Base-by-base conservation (phyloP, 371 early-diverging fungal species). In the Smittium mucronatum region DNA sequence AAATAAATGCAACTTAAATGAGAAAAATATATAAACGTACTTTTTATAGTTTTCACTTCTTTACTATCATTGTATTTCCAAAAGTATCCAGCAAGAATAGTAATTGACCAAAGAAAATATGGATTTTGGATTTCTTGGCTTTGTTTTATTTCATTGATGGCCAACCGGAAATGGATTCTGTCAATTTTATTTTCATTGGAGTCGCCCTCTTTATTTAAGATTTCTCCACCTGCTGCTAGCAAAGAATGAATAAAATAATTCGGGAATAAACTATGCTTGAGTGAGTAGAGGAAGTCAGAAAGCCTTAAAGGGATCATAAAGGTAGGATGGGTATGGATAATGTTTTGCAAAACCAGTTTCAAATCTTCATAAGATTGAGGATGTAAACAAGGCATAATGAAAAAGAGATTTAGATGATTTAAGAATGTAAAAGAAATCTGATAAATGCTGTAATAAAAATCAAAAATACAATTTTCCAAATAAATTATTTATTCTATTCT, bases 261-360 rank as follows among this genome's bases (percentile, higher is more conserved):
- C 2, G 67, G 67, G 47, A 47, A 5, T 25, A 11, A n/a, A 5
- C 17, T 36, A 31, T 36, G 34, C 31, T 67, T 67, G 34, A 67
- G 16, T 26, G 34, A 36, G 31, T 67, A 35, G 1, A 67, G 35
- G 31, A 67, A 67, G 5, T 67, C 47, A 11, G 67, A 57, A 34
- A 67, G 25, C 28, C 67, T 67, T 11, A 67, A 5, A 67, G 36
- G 47, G 16, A 30, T 2, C 67, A 67, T 36, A 5, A 47, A 47
- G 21, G 47, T 47, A 11, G 47, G 47, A 21, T 47, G 21, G 5
- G 11, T 47, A 21, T 47, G 5, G 21, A 47, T 47, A 11, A 47
- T 11, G 21, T 47, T 47, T 11, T 11, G 5, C 11, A 47, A 21
- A 47, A 47, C 47, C 21, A 47, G 47, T 21, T 47, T 47, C 21